These are phyloP conservation scores for Epicoccum sorghinum DNA, from an alignment of 2,329 filamentous ascomycete species.

Conservation along the genomic window DNA sequence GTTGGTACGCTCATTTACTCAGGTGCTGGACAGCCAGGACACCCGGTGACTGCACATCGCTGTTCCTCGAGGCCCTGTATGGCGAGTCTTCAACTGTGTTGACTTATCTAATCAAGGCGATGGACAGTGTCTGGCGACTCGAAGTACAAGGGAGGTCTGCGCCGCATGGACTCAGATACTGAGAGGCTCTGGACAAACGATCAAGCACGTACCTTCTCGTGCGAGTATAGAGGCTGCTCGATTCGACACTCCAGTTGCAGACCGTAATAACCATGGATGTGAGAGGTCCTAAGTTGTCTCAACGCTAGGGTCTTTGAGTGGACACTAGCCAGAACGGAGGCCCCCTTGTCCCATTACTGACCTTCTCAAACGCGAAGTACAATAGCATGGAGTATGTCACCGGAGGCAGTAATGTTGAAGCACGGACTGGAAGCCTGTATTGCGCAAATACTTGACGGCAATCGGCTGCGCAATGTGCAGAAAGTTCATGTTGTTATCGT, in stretches of 20 bases:
- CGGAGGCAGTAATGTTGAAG: too few species aligned
- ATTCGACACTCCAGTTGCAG: neutral
- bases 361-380: conserved; percentile 39
- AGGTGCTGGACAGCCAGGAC: conserved; percentile 34
- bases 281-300: conserved; percentile 36
- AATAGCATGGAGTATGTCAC: conserved; percentile 23
- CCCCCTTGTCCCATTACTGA: conserved; percentile 42
- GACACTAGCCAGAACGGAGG: conserved; percentile 41
- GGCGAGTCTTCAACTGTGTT: conserved; percentile 38
- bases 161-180: conserved; percentile 39
- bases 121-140: conserved; percentile 36
- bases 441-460: too few species aligned
- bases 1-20: conserved; percentile 45
- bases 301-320: conserved; percentile 28
- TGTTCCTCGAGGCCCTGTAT: conserved; percentile 31
- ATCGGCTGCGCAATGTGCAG: too few species aligned
- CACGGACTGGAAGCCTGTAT: too few species aligned
- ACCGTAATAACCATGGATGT: neutral
- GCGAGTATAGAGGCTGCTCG: neutral
- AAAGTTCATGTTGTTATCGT: too few species aligned
- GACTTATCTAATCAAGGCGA: conserved; percentile 41
- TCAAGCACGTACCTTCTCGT: conserved; percentile 38
- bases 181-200: conserved; percentile 36
- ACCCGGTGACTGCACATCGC: conserved; percentile 43
- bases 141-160: conserved; percentile 40